Conservation (phyloP, 106 monocot species). For the Acanthochlamys bracteata region DNA sequence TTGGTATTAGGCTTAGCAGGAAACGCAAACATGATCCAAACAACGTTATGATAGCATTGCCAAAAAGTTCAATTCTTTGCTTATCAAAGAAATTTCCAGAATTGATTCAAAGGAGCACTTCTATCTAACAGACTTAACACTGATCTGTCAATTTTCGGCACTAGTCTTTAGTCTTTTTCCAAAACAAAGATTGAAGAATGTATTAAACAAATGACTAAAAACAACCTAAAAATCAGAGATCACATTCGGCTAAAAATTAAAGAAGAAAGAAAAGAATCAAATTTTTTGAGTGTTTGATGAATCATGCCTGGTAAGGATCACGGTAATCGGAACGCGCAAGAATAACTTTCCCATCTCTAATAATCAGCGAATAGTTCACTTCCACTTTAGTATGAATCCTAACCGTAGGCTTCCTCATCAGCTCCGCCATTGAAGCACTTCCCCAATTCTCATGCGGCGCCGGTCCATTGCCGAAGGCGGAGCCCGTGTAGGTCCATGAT, state of each 20-base stretch:
- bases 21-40: too few relatives aligned
- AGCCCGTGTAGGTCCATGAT: background rate
- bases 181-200: background rate
- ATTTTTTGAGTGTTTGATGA: background rate
- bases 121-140: too few relatives aligned
- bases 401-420: constrained; percentile 29
- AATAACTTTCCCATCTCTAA: constrained; percentile 47
- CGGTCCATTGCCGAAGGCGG: background rate
- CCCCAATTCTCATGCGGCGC: background rate
- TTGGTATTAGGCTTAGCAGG: too few relatives aligned
- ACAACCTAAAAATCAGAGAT: background rate
- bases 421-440: background rate
- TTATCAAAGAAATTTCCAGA: too few relatives aligned
- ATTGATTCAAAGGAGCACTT: too few relatives aligned
- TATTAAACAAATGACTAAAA: too few relatives aligned
- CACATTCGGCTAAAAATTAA: background rate
- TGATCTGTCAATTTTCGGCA: too few relatives aligned
- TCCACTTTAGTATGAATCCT: constrained; percentile 44
- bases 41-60: too few relatives aligned
- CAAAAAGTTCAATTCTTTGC: too few relatives aligned
- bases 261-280: background rate
- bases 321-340: constrained; percentile 41
- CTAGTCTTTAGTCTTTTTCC: background rate
- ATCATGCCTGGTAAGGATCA: constrained; percentile 38
- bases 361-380: constrained; percentile 42